Evolutionary conservation across 805 yeast species (phyloP).

Genomic region (Teunomyces tritomae): DNA sequence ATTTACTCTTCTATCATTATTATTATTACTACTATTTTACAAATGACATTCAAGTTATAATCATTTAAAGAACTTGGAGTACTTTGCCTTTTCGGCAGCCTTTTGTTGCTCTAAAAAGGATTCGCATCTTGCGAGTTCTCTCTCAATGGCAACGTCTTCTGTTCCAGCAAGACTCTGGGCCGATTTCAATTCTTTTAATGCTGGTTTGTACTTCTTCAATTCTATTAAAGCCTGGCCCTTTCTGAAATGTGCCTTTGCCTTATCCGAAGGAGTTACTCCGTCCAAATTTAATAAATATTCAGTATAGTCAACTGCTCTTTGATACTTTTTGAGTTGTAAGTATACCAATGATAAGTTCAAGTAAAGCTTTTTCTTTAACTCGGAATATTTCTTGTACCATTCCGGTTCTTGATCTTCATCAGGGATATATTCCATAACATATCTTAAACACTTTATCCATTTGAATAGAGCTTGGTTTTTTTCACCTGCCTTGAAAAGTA

Average conservation of each 20-base stretch:
- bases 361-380: slow-evolving; percentile 51
- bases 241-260: slow-evolving; percentile 60
- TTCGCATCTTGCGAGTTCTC: slow-evolving; percentile 44
- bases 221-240: slow-evolving; percentile 46
- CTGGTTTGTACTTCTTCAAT: slow-evolving; percentile 47
- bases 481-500: slow-evolving; percentile 53
- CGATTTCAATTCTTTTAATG: slow-evolving; percentile 43
- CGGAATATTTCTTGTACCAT: slow-evolving; percentile 47
- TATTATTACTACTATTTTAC: background rate
- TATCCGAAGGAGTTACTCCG: slow-evolving; percentile 33
- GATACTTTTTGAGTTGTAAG: slow-evolving; percentile 48
- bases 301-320: slow-evolving; percentile 52
- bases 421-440: slow-evolving; percentile 70
- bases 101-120: slow-evolving; percentile 40
- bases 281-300: slow-evolving; percentile 55
- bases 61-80: slow-evolving; percentile 59
- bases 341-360: slow-evolving; percentile 59
- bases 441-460: slow-evolving; percentile 63
- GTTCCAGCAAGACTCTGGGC: slow-evolving; percentile 45
- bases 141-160: slow-evolving; percentile 47
- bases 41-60: no score
- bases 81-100: slow-evolving; percentile 50
- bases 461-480: slow-evolving; percentile 55
- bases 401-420: slow-evolving; percentile 62
- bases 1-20: background rate